These are phyloP conservation scores for Rosa persica DNA, from an alignment of 306 rosid genomes.

Conservation along the genomic window DNA sequence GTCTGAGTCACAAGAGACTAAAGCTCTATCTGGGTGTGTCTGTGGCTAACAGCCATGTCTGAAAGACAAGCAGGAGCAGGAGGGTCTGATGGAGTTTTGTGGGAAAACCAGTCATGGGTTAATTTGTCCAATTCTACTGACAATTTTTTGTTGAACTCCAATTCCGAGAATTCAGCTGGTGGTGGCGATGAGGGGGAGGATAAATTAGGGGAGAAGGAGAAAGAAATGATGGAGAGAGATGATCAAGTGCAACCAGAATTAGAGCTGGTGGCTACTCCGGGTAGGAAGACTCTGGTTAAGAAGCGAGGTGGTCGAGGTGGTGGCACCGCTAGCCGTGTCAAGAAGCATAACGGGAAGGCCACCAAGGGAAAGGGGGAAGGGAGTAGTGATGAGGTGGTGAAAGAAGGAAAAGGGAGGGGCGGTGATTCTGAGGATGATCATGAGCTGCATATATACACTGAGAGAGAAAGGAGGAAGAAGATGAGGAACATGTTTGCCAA, in stretches of 20 bases:
- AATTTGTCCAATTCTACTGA: conserved; percentile 25
- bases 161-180: conserved; percentile 25
- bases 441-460: conserved; percentile 64
- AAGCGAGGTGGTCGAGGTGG: not conserved
- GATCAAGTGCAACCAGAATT: not conserved
- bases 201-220: not conserved
- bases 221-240: not conserved
- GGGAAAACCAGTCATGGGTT: conserved; percentile 35
- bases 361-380: conserved; percentile 1
- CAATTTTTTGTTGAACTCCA: not conserved
- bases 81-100: not conserved
- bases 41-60: conserved; percentile 16
- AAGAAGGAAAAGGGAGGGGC: not conserved
- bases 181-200: conserved; percentile 7
- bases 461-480: conserved; percentile 89
- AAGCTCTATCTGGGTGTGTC: not conserved
- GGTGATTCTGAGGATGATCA: conserved; percentile 42
- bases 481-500: conserved; percentile 67
- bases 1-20: not conserved
- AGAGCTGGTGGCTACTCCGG: not conserved
- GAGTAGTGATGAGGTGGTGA: not conserved
- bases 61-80: conserved; percentile 16
- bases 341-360: not conserved
- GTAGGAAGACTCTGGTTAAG: not conserved
- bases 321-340: not conserved